Percentiles rank a stretch among this genome's conserved stretches.
These are phyloP conservation scores for Ambrosia trifida DNA, from an alignment of 129 eudicot species.

Conservation along the genomic window DNA sequence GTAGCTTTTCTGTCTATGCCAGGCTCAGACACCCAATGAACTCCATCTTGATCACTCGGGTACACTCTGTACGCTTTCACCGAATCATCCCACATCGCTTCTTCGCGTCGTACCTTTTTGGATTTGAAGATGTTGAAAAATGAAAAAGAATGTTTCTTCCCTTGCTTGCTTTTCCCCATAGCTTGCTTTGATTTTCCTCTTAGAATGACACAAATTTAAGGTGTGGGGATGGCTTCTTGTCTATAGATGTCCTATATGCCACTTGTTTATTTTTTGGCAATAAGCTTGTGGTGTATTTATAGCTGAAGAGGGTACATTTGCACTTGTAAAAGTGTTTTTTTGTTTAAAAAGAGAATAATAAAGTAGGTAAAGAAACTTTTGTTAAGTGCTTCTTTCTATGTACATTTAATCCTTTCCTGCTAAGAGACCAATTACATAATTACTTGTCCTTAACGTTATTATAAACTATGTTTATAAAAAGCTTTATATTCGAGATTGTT, in stretches of 20 bases:
- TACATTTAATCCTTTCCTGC: not conserved
- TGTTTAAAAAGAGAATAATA: not conserved
- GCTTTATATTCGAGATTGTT: too few relatives aligned
- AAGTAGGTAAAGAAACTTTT: not conserved
- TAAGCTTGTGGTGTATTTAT: slow-evolving; percentile 9
- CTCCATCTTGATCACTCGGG: slow-evolving; percentile 31
- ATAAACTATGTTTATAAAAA: not conserved
- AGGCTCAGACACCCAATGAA: slow-evolving; percentile 32
- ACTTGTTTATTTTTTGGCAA: not conserved
- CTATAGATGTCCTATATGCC: not conserved
- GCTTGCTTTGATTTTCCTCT: not conserved
- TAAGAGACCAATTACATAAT: not conserved
- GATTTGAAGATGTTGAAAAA: slow-evolving; percentile 21
- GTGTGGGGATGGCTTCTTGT: not conserved
- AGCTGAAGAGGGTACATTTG: not conserved
- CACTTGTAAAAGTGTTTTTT: not conserved
- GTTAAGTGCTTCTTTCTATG: not conserved
- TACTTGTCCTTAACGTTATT: not conserved
- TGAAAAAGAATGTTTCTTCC: slow-evolving; percentile 23
- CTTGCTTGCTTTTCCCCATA: slow-evolving; percentile 18
- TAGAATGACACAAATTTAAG: not conserved
- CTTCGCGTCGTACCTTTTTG: slow-evolving; percentile 23
- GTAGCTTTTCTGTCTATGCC: slow-evolving; percentile 32
- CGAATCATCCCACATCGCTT: slow-evolving; percentile 8
- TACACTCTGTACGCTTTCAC: slow-evolving; percentile 24